A percentile compares a stretch with the other conserved stretches of the same genome.
Evolutionary conservation across 2,329 filamentous ascomycete genomes (phyloP).

Genomic region (Allantophomopsis cytisporea): DNA sequence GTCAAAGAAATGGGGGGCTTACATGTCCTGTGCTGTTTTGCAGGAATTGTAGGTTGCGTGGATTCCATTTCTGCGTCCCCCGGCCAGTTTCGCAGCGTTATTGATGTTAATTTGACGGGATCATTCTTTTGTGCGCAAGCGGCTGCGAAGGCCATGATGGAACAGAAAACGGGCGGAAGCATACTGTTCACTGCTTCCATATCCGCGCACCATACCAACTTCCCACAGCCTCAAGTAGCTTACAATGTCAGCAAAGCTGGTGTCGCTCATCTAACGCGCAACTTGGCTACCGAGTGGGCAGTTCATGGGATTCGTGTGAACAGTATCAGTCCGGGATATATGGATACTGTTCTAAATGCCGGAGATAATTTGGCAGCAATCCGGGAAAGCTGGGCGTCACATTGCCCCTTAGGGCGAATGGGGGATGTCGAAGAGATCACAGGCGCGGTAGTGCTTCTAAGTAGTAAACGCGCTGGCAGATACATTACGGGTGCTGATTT

Average conservation of each 20-base stretch:
- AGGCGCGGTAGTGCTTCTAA: constrained; percentile 45
- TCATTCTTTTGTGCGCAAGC: constrained; percentile 59
- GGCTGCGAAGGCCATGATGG: constrained; percentile 36
- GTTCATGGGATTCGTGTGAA: constrained; percentile 59
- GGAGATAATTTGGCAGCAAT: constrained; percentile 41
- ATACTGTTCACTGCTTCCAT: constrained; percentile 58
- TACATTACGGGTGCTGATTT: constrained; percentile 37
- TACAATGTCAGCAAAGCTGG: constrained; percentile 65
- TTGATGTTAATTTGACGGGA: constrained; percentile 63
- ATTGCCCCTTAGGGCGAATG: constrained; percentile 52
- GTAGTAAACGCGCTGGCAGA: constrained; percentile 40
- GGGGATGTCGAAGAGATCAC: constrained; percentile 48
- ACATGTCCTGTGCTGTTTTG: constrained; percentile 41
- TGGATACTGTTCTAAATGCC: constrained; percentile 49
- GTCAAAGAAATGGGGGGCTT: constrained; percentile 32
- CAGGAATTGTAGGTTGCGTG: constrained; percentile 51
- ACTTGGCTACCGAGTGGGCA: constrained; percentile 62
- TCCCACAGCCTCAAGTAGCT: constrained; percentile 54
- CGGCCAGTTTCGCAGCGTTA: constrained; percentile 44
- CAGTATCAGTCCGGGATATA: constrained; percentile 59
- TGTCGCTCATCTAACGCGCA: constrained; percentile 44
- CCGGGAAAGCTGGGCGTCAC: constrained; percentile 40
- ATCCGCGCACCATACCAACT: constrained; percentile 56
- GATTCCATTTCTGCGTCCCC: constrained; percentile 45
- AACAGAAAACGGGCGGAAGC: constrained; percentile 35